Evolutionary conservation across 257 asterid genomes (phyloP).

Genomic region (Anisodus acutangulus): DNA sequence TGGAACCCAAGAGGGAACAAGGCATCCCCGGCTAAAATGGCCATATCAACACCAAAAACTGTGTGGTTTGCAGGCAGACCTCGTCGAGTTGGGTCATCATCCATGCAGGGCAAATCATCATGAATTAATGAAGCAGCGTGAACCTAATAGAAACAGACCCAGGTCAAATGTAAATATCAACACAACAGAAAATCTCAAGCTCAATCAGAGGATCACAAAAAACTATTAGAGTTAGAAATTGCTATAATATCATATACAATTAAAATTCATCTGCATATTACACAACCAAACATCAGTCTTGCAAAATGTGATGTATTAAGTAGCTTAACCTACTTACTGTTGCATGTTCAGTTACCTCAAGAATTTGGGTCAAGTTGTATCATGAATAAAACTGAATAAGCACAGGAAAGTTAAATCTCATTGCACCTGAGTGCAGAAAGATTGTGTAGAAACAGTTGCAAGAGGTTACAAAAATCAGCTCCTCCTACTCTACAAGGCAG

Average conservation of each 20-base stretch:
- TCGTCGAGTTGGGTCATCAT: slow-evolving; percentile 89
- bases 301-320: neutral
- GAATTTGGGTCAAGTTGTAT: neutral
- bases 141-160: slow-evolving; percentile 51
- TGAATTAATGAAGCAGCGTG: slow-evolving; percentile 95
- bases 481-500: neutral
- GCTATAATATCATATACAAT: neutral
- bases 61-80: slow-evolving; percentile 94
- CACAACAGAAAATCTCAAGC: neutral
- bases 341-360: neutral
- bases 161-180: neutral
- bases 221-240: neutral
- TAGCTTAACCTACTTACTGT: neutral
- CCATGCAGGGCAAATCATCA: slow-evolving; percentile 98
- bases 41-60: slow-evolving; percentile 86
- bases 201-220: neutral
- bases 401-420: neutral
- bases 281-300: neutral
- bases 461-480: neutral
- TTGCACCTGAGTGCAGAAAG: neutral
- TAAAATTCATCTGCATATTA: neutral
- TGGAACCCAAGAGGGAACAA: slow-evolving; percentile 92
- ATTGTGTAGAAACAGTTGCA: neutral
- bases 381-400: neutral
- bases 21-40: slow-evolving; percentile 94